Percentiles rank a stretch among this genome's conserved stretches.
Evolutionary conservation across 139 green algal genomes (phyloP).

Genomic region (Raphidocelis subcapitata): DNA sequence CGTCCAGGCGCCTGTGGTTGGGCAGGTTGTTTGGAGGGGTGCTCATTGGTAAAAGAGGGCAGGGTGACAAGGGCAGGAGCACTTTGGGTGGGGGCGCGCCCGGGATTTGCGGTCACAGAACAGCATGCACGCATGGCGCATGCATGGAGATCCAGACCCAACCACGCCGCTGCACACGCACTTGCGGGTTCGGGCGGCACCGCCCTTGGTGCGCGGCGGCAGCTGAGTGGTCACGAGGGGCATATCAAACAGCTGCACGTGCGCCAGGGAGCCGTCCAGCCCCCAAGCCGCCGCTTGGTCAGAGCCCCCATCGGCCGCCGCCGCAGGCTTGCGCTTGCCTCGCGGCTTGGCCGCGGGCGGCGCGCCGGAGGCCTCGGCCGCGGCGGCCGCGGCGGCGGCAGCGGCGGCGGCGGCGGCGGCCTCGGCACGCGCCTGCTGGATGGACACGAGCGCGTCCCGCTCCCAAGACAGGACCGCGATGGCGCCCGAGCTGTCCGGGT

Average conservation of each 20-base stretch:
- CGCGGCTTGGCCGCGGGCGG: not conserved
- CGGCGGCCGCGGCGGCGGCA: slow-evolving; percentile 58
- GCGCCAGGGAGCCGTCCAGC: not conserved
- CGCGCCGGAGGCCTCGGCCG: slow-evolving; percentile 5
- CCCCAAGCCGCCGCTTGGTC: not conserved
- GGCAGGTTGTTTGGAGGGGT: too few relatives aligned
- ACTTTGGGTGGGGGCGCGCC: slow-evolving; percentile 8
- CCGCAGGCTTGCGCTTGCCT: not conserved
- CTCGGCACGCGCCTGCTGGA: not conserved
- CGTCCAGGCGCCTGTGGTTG: slow-evolving; percentile 19
- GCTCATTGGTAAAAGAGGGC: too few relatives aligned
- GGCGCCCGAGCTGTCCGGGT: slow-evolving; percentile 60
- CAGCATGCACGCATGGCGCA: not conserved
- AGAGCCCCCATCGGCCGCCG: not conserved
- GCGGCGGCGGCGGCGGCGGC: slow-evolving; percentile 1
- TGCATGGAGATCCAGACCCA: too few relatives aligned
- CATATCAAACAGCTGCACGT: too few relatives aligned
- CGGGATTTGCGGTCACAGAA: not conserved
- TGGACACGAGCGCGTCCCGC: slow-evolving; percentile 6
- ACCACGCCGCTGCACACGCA: too few relatives aligned
- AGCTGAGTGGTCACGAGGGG: too few relatives aligned
- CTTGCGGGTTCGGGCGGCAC: too few relatives aligned
- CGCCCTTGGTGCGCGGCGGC: too few relatives aligned
- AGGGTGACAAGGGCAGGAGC: slow-evolving; percentile 35
- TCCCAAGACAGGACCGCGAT: slow-evolving; percentile 38